Base-by-base conservation (phyloP, 257 asterid genomes). In the Datura wrightii region DNA sequence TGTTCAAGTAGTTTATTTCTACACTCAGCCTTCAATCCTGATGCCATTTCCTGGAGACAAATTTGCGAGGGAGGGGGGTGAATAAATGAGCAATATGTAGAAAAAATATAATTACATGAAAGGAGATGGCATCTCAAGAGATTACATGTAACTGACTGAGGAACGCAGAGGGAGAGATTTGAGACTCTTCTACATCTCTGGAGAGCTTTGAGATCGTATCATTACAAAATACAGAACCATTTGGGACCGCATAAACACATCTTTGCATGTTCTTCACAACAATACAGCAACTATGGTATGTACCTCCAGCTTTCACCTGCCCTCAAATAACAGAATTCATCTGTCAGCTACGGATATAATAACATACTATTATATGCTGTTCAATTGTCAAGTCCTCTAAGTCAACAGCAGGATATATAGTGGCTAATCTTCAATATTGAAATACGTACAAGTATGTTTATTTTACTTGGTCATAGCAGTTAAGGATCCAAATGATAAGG, bases 271-370 rank as follows among this genome's bases (percentile, higher is more conserved):
- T 90, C 89, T 89, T 92, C 54, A 95, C 97, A 86, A 93, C 93
- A 87, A 91, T 93, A 84, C 99, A 97, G 89, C 99, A 97, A 88
- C 99, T 95, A 71, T 94, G 92, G 88, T 93, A 97, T 80, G 92
- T 82, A 42, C 88, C 88, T 84, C 94, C 97, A 74, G 94, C 89
- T 91, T 94, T 92, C 56, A 97, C 98, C 98, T 96, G 80, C 36
- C 88, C 82, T 83, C 85, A 66, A 90, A 76, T 34, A 74, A 86
- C 71, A 88, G 82, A 63, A 67, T 63, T 79, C 82, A 84, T 85
- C 86, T 71, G 82, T 87, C 85, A 87, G 74, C 50, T 79, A 67
- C 37, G 37, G 58, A 46, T 10, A 39, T 39, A 39, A 44, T 48
- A 52, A 48, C 72, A 39, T 10, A 24, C 4, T 46, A 14, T 62